These are phyloP conservation scores for Arthrinium phaeospermum DNA, from an alignment of 2,329 filamentous ascomycete genomes.

Conservation along the genomic window DNA sequence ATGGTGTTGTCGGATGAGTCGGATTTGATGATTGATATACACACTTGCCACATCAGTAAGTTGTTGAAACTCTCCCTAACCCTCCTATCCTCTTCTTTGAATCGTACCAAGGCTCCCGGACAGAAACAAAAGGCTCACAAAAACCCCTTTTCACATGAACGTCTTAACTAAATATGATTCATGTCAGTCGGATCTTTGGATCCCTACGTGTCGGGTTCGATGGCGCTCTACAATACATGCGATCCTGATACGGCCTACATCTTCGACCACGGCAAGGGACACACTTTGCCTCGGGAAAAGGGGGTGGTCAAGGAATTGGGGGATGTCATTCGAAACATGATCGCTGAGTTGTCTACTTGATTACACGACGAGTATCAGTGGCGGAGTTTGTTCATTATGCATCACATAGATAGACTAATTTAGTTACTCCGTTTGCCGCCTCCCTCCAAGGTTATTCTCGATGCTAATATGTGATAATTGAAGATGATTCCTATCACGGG, in stretches of 20 bases:
- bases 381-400: slow-evolving; percentile 43
- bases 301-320: slow-evolving; percentile 54
- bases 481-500: not conserved
- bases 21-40: slow-evolving; percentile 45
- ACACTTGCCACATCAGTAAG: slow-evolving; percentile 44
- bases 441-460: no score
- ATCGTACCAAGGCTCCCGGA: no score
- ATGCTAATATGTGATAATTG: no score
- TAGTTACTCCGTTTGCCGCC: no score
- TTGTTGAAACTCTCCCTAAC: slow-evolving; percentile 27
- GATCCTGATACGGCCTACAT: slow-evolving; percentile 63
- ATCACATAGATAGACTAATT: slow-evolving; percentile 49
- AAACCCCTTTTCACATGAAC: not conserved
- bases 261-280: slow-evolving; percentile 71
- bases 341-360: slow-evolving; percentile 26
- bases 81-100: no score
- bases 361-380: not conserved
- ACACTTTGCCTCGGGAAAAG: slow-evolving; percentile 63
- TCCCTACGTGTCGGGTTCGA: slow-evolving; percentile 64
- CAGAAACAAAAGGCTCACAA: no score
- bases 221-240: slow-evolving; percentile 67
- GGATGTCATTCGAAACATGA: slow-evolving; percentile 47
- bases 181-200: slow-evolving; percentile 56
- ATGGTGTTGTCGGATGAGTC: slow-evolving; percentile 43
- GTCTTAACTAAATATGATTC: not conserved